Evolutionary conservation across 2,329 filamentous ascomycete genomes (phyloP), one percentile per base, ranked within the genome.

Genomic region (Fusarium citri): DNA sequence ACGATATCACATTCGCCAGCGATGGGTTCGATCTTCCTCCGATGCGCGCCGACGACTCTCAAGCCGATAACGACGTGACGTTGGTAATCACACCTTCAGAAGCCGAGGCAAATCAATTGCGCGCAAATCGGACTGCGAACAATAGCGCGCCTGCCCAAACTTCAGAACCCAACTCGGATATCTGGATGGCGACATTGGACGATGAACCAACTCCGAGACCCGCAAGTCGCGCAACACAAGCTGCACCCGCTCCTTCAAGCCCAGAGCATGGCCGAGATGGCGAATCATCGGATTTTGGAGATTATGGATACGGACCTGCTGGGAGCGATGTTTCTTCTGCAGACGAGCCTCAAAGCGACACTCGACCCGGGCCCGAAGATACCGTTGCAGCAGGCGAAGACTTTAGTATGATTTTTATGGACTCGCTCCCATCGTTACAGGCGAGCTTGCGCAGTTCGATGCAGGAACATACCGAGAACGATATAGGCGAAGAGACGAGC

Each of bases 401-500:
- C 41, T 88, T 88, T 66, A 88, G 86, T 73, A 88, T 88, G 85
- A 88, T 88, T 59, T 85, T 86, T 31, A 82, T 87, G 64, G 82
- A 86, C 47, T 86, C 85, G 4, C 78, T 89, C 20, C 85, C 84
- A 4, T 86, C 85, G 0, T 79, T 88, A 57, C 83, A 83, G 37
- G 81, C 78, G 3, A 81, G 80, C 37, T 77, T 82, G 58, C 76
- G 76, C 43, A 77, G 75, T 60, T 78, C 77, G 20, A 70, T 77
- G 12, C 76, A 78, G 25, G 75, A 77, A 5, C 77, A 78, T 4
- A 71, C 75, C 3, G 76, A 80, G 6, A 79, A 82, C 11, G 84
- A 87, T 30, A 80, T 88, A 66, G 87, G 86, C 6, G 86, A 89
- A 20, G 83, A 84, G 31, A 88, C 87, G 1, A 88, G 83, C 56